phyloP scores from a whole-genome alignment of 345 rosid species.

The Viola odorata region DNA sequence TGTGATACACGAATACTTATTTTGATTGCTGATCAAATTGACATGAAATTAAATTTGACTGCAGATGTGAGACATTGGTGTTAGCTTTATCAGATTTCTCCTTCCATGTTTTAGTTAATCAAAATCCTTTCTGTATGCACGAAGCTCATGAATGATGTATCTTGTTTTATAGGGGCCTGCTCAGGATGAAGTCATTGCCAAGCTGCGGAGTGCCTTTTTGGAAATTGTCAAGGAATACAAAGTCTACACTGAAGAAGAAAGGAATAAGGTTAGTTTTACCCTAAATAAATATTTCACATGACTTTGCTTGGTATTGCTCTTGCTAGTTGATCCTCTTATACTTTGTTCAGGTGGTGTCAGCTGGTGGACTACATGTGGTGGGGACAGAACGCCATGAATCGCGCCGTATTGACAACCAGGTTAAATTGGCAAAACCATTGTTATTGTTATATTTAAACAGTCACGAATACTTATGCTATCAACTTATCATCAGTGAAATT shows the following conservation, averaged over 20 bases:
- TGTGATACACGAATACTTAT: constrained; percentile 17
- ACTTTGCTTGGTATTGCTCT: constrained; percentile 11
- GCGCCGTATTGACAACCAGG: constrained; percentile 93
- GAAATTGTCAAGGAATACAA: constrained; percentile 73
- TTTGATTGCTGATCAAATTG: constrained; percentile 10
- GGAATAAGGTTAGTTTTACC: constrained; percentile 51
- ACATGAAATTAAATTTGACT: background rate
- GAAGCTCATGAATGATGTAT: background rate
- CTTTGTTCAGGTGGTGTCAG: constrained; percentile 63
- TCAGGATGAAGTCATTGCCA: constrained; percentile 83
- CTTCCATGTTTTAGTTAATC: background rate
- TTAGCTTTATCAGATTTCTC: background rate
- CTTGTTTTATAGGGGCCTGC: constrained; percentile 63
- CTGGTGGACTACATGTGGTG: constrained; percentile 95
- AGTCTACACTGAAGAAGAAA: constrained; percentile 79
- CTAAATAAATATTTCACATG: constrained; percentile 7
- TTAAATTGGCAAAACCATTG: constrained; percentile 14
- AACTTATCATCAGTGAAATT: too few species aligned
- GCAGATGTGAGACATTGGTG: background rate
- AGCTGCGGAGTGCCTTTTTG: constrained; percentile 66
- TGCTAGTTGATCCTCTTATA: constrained; percentile 9
- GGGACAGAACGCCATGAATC: constrained; percentile 97
- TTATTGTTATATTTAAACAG: background rate
- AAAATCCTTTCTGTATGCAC: background rate
- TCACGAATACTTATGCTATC: background rate